These are phyloP conservation scores for Curvularia verruculosa DNA, from an alignment of 2,329 filamentous ascomycete genomes.

Conservation along the genomic window DNA sequence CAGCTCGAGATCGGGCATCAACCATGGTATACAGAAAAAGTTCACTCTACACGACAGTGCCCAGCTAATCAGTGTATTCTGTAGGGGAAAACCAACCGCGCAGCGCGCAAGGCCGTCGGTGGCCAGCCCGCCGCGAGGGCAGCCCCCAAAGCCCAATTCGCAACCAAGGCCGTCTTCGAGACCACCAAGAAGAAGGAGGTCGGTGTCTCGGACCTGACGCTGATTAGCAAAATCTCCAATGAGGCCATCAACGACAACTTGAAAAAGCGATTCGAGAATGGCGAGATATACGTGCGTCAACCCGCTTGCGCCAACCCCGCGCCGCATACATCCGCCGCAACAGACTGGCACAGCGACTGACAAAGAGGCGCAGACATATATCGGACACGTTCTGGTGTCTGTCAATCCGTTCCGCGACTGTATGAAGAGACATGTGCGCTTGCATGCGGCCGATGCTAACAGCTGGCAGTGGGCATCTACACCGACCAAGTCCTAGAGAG, in stretches of 20 bases:
- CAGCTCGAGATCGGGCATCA: slow-evolving; percentile 43
- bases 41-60: slow-evolving; percentile 8
- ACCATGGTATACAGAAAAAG: slow-evolving; percentile 39
- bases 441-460: slow-evolving; percentile 45
- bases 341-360: slow-evolving; percentile 30
- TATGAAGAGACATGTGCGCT: slow-evolving; percentile 49
- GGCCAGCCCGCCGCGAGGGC: slow-evolving; percentile 52
- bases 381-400: slow-evolving; percentile 98
- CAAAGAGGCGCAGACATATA: slow-evolving; percentile 74
- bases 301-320: slow-evolving; percentile 34
- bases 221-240: slow-evolving; percentile 98
- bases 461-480: slow-evolving; percentile 80
- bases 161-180: slow-evolving; percentile 96
- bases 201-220: slow-evolving; percentile 93
- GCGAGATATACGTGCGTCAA: slow-evolving; percentile 82
- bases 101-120: slow-evolving; percentile 59
- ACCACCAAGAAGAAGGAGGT: slow-evolving; percentile 99
- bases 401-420: slow-evolving; percentile 96
- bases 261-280: slow-evolving; percentile 96
- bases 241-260: slow-evolving; percentile 99
- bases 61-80: slow-evolving; percentile 25
- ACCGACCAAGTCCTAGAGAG: slow-evolving; percentile 91
- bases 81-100: slow-evolving; percentile 63
- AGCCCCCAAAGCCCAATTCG: slow-evolving; percentile 65
- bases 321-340: slow-evolving; percentile 18